Evolutionary conservation across 495 filamentous ascomycete species (phyloP).

Genomic region (Penicillium fimorum): DNA sequence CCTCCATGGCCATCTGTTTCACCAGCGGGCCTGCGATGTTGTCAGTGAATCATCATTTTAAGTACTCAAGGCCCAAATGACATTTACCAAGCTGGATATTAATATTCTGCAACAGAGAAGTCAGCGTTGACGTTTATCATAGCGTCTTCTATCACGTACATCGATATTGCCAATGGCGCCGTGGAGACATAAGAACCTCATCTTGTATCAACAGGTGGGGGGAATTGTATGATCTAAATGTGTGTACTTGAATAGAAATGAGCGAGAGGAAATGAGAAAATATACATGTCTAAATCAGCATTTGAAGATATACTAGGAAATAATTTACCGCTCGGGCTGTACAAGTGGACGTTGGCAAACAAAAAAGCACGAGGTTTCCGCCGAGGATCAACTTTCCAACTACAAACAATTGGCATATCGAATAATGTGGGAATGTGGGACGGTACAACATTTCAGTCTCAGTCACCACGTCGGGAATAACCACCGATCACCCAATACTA

Average conservation of each 20-base stretch:
- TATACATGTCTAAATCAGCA: not conserved
- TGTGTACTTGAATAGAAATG: not conserved
- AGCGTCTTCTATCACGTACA: constrained; percentile 19
- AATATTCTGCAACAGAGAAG: constrained; percentile 44
- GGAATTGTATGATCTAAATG: not conserved
- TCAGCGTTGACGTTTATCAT: not conserved
- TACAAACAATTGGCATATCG: not conserved
- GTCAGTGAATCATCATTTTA: not conserved
- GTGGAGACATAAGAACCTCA: constrained; percentile 32
- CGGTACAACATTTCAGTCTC: constrained; percentile 6
- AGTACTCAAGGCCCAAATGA: not conserved
- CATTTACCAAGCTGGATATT: constrained; percentile 47
- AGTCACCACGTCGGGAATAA: constrained; percentile 7
- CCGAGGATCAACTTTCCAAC: constrained; percentile 4
- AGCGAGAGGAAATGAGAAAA: constrained; percentile 1
- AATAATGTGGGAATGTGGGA: constrained; percentile 9
- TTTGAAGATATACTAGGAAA: not conserved
- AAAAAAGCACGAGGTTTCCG: constrained; percentile 3
- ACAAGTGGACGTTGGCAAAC: constrained; percentile 1
- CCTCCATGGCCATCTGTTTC: constrained; percentile 43
- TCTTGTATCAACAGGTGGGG: constrained; percentile 8
- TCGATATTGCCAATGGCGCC: constrained; percentile 35
- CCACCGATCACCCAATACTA: constrained; percentile 11
- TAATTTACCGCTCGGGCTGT: constrained; percentile 13
- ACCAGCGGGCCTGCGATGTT: constrained; percentile 36